phyloP scores from a whole-genome alignment of 129 eudicot species.

The Flaveria linearis region DNA sequence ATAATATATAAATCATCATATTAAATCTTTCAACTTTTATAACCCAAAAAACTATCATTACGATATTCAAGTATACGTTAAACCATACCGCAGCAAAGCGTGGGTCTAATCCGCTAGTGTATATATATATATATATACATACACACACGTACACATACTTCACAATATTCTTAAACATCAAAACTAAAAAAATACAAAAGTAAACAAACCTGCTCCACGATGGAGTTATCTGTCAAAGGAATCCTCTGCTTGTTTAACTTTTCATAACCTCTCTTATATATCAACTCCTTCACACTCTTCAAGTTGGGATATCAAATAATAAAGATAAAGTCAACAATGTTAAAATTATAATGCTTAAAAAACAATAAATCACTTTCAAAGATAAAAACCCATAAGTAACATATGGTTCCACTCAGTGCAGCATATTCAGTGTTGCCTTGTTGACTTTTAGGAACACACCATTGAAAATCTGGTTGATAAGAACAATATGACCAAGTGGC shows the following conservation, averaged over 20 bases:
- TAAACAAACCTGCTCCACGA: conserved; percentile 56
- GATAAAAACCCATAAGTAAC: conserved; percentile 71
- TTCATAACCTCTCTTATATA: conserved; percentile 79
- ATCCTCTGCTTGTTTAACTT: conserved; percentile 79
- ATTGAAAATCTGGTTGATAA: conserved; percentile 56
- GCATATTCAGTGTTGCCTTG: conserved; percentile 86
- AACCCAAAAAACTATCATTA: too few relatives aligned
- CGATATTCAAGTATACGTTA: too few relatives aligned
- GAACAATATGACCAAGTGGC: not conserved
- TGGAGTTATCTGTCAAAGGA: conserved; percentile 69
- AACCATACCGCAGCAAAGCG: too few relatives aligned
- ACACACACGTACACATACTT: not conserved
- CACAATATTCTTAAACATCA: not conserved
- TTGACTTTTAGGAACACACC: conserved; percentile 84
- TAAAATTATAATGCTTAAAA: not conserved
- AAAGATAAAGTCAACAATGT: not conserved
- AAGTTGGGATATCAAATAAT: conserved; percentile 63
- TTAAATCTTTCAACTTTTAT: too few relatives aligned
- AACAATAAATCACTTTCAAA: not conserved
- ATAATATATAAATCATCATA: too few relatives aligned
- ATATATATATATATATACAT: too few relatives aligned
- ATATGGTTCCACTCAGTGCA: conserved; percentile 87
- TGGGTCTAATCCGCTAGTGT: too few relatives aligned
- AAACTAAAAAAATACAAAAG: not conserved
- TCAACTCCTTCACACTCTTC: conserved; percentile 73